Percentiles rank a stretch among this genome's conserved stretches.
Evolutionary conservation across 768 basidiomycete species (phyloP).

Genomic region (Hypholoma sublateritium): DNA sequence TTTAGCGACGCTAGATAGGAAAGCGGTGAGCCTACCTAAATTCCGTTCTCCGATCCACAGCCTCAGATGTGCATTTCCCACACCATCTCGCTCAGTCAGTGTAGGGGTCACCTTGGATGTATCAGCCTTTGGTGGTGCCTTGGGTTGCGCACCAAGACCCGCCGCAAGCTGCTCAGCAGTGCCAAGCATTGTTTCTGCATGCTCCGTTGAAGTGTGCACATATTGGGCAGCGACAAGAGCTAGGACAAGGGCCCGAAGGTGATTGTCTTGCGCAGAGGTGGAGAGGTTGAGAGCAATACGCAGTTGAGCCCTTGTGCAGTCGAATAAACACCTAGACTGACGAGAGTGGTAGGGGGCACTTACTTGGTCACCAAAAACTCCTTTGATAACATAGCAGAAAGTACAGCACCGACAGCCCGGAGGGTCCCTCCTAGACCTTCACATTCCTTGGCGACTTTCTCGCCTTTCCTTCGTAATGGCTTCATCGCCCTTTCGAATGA

Average conservation of each 20-base stretch:
- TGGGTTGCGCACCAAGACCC: slow-evolving; percentile 56
- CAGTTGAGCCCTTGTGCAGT: slow-evolving; percentile 48
- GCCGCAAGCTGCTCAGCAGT: slow-evolving; percentile 72
- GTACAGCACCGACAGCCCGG: slow-evolving; percentile 51
- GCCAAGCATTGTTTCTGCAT: slow-evolving; percentile 63
- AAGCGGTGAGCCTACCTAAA: slow-evolving; percentile 44
- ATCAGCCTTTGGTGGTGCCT: slow-evolving; percentile 13
- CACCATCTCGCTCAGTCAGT: slow-evolving; percentile 21
- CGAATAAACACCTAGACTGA: slow-evolving; percentile 11
- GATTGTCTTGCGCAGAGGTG: slow-evolving; percentile 63
- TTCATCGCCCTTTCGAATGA: slow-evolving; percentile 25
- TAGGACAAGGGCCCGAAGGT: slow-evolving; percentile 69
- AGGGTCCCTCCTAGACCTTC: slow-evolving; percentile 53
- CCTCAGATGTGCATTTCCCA: slow-evolving; percentile 65
- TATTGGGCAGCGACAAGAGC: slow-evolving; percentile 72
- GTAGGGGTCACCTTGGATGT: neutral
- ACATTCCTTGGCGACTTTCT: slow-evolving; percentile 43
- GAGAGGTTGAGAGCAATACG: slow-evolving; percentile 60
- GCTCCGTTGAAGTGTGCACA: slow-evolving; percentile 65
- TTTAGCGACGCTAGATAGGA: neutral
- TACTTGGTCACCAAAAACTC: slow-evolving; percentile 69
- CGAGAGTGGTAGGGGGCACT: slow-evolving; percentile 20
- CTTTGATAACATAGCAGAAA: slow-evolving; percentile 50
- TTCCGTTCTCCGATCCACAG: slow-evolving; percentile 75
- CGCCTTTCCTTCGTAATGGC: slow-evolving; percentile 29